A percentile compares a stretch with the other conserved stretches of the same genome.
Conservation (phyloP, 2,329 filamentous ascomycete genomes). For the Sporothrix curviconia region DNA sequence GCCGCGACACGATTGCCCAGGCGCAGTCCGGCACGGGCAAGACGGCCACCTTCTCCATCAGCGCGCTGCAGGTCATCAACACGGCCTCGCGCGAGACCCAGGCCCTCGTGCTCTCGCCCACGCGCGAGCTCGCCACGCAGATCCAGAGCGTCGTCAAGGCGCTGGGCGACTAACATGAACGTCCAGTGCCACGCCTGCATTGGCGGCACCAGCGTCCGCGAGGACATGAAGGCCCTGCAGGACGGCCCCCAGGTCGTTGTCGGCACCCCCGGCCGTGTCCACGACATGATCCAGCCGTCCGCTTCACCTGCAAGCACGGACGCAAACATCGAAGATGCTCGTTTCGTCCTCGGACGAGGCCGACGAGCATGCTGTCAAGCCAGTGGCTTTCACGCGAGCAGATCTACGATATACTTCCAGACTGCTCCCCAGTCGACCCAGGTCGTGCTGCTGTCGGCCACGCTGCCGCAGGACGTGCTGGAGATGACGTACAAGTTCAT, state of each 20-base stretch:
- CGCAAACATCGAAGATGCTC: constrained; percentile 61
- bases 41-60: constrained; percentile 94
- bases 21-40: constrained; percentile 96
- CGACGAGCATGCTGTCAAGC: constrained; percentile 67
- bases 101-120: constrained; percentile 91
- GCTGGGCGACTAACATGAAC: constrained; percentile 99
- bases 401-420: constrained; percentile 98
- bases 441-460: constrained; percentile 96
- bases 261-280: constrained; percentile 90
- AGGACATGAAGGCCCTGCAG: constrained; percentile 95
- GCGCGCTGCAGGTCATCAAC: constrained; percentile 92
- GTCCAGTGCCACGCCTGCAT: constrained; percentile 99
- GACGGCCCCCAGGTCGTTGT: constrained; percentile 97
- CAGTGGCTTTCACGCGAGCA: constrained; percentile 96
- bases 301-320: constrained; percentile 49
- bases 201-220: constrained; percentile 93
- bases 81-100: constrained; percentile 88
- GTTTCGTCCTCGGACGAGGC: constrained; percentile 57
- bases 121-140: constrained; percentile 92
- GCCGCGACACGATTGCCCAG: constrained; percentile 96
- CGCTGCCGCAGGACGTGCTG: constrained; percentile 92
- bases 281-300: constrained; percentile 58
- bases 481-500: constrained; percentile 99
- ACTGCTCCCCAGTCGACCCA: constrained; percentile 94
- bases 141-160: constrained; percentile 99